Conservation (phyloP, 75 land plant genomes). For the Pinus albicaulis region DNA sequence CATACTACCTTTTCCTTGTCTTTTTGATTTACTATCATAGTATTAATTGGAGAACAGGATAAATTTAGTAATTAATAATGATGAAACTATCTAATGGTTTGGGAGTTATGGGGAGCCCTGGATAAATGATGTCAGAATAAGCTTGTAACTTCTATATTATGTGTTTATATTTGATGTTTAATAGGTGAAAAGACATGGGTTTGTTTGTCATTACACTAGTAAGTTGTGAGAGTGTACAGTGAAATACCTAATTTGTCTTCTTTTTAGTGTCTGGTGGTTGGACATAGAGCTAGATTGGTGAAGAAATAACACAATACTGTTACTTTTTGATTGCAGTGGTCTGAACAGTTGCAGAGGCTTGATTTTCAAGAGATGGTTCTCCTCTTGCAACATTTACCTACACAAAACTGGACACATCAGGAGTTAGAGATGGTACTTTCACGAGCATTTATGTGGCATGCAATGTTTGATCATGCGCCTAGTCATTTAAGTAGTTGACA, state of each 20-base stretch:
- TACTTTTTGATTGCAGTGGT: conserved; percentile 70
- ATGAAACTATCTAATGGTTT: too few species aligned
- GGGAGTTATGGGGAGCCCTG: too few species aligned
- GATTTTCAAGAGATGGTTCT: conserved; percentile 99
- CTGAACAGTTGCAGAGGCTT: conserved; percentile 80
- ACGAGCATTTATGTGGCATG: conserved; percentile 99
- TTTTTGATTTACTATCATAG: neutral
- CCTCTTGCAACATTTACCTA: conserved; percentile 96
- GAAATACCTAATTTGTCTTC: neutral
- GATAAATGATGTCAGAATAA: neutral
- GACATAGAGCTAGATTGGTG: neutral
- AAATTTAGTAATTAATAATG: neutral
- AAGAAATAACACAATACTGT: neutral
- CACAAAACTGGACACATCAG: conserved; percentile 85
- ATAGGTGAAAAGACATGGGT: neutral
- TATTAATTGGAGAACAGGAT: neutral
- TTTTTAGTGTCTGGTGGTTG: neutral
- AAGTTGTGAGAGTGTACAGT: neutral
- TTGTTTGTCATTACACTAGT: neutral
- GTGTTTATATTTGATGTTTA: neutral
- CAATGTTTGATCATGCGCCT: conserved; percentile 93
- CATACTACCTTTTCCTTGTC: too few species aligned
- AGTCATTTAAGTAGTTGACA: conserved; percentile 76
- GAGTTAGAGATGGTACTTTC: conserved; percentile 99
- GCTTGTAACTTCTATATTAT: neutral